A percentile compares a stretch with the other conserved stretches of the same genome.
Evolutionary conservation across 441 rosid species (phyloP).

Genomic region (Breynia disticha): DNA sequence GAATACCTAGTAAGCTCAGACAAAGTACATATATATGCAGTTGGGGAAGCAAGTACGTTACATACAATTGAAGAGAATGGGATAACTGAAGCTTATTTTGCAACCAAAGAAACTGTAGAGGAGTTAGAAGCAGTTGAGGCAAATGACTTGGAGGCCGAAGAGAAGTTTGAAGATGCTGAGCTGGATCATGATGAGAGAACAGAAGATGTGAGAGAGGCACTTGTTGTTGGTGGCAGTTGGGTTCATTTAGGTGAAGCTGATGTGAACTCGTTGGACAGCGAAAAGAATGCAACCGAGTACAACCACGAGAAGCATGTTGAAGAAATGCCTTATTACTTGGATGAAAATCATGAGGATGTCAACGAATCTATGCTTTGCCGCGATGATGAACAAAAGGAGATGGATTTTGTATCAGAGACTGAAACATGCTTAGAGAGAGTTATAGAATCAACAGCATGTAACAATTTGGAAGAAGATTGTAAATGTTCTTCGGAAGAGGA

Average conservation of each 20-base stretch:
- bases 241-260: slow-evolving; percentile 24
- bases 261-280: slow-evolving; percentile 23
- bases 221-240: slow-evolving; percentile 16
- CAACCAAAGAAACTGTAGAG: slow-evolving; percentile 29
- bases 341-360: slow-evolving; percentile 29
- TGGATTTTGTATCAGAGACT: slow-evolving; percentile 11
- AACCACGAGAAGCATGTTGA: slow-evolving; percentile 30
- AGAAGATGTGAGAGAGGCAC: slow-evolving; percentile 15
- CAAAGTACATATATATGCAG: slow-evolving; percentile 20
- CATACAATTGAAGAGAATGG: slow-evolving; percentile 22
- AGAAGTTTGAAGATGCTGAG: slow-evolving; percentile 27
- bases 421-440: slow-evolving; percentile 22
- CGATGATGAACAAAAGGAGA: slow-evolving; percentile 13
- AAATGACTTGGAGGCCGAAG: slow-evolving; percentile 28
- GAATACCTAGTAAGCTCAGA: slow-evolving; percentile 16
- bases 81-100: slow-evolving; percentile 21
- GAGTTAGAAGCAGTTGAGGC: slow-evolving; percentile 28
- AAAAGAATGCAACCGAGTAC: slow-evolving; percentile 17
- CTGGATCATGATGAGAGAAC: slow-evolving; percentile 26
- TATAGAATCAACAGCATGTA: slow-evolving; percentile 10
- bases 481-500: slow-evolving; percentile 8
- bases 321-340: slow-evolving; percentile 33
- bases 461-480: slow-evolving; percentile 4
- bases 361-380: slow-evolving; percentile 8
- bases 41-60: slow-evolving; percentile 16